Base-by-base conservation (phyloP, 768 basidiomycete genomes). In the Antrodiella citrinella region DNA sequence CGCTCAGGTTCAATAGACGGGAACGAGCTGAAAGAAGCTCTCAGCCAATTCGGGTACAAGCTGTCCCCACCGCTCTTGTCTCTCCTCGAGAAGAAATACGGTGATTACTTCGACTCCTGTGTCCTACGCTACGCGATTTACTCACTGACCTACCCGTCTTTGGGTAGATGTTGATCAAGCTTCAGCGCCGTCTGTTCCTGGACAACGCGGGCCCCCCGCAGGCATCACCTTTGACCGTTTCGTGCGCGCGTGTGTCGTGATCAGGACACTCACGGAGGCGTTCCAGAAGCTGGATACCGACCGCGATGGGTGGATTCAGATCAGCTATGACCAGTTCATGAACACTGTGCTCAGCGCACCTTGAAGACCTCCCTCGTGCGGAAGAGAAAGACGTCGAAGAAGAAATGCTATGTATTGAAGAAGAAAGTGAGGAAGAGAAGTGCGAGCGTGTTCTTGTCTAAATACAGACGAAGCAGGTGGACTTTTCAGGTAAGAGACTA, bases 171-270 rank as follows among this genome's bases (percentile, higher is more conserved):
- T 75, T 21, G 39, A 53, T 55, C 76, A 79, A 86, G 84, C 78
- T 38, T 65, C 73, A 15, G 63, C 69, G 21, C 55, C 69, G 11
- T 59, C 60, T 26, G 64, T 61, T 18, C 30, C 54, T 5, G 47
- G 54, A 15, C 25, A 35, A 4, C 49, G 49, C 9, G 48, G 47
- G 40, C 51, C 71, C 2, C 53, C 56, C n/a, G 68, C 74, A 0
- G 86, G 86, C 0, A 88, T 91, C 69, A 77, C 81, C 3, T 91
- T 91, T 59, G 90, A 91, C 64, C 84, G 88, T 55, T 91, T 91
- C 70, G 84, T 91, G 21, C 79, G 89, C 49, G 86, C 86, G 20
- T 91, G 89, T 57, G 89, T 92, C 51, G 83, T 81, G 10, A 76
- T 89, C 53, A 88, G 85, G 69, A 84, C 87, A 62, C 71, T 88